A percentile compares a stretch with the other conserved stretches of the same genome.
Evolutionary conservation across 495 filamentous ascomycete genomes (phyloP).

Genomic region (Letharia lupina): DNA sequence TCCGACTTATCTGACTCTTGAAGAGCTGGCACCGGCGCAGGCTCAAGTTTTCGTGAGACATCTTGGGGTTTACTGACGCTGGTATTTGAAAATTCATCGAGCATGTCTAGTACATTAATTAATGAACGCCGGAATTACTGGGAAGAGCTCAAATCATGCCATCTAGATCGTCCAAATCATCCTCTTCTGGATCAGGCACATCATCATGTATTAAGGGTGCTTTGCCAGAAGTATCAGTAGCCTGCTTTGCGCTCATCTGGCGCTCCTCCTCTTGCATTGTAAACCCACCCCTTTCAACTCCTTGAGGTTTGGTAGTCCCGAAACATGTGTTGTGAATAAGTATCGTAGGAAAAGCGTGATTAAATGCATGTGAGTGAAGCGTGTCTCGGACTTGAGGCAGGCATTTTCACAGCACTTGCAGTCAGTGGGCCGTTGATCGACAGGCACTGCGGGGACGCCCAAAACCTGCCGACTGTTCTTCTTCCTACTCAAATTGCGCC

Average conservation of each 20-base stretch:
- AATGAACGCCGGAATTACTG: constrained; percentile 6
- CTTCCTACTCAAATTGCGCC: background rate
- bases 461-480: background rate
- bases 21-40: constrained; percentile 44
- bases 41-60: constrained; percentile 20
- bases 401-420: constrained; percentile 3
- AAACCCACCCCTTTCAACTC: no score
- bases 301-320: background rate
- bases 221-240: background rate
- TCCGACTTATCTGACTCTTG: constrained; percentile 8
- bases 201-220: constrained; percentile 33
- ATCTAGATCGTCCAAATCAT: constrained; percentile 88
- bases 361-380: background rate
- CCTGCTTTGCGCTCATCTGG: constrained; percentile 3
- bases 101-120: constrained; percentile 53
- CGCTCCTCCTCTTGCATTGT: constrained; percentile 26
- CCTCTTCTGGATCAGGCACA: constrained; percentile 67
- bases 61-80: constrained; percentile 31
- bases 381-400: background rate
- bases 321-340: background rate
- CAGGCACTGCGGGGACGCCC: constrained; percentile 9
- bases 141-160: constrained; percentile 41
- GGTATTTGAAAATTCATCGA: constrained; percentile 72
- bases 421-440: constrained; percentile 11
- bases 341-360: background rate